Percentiles rank a stretch among this genome's conserved stretches.
These are phyloP conservation scores for Aureobasidium subglaciale DNA, from an alignment of 2,329 filamentous ascomycete genomes.

Conservation along the genomic window DNA sequence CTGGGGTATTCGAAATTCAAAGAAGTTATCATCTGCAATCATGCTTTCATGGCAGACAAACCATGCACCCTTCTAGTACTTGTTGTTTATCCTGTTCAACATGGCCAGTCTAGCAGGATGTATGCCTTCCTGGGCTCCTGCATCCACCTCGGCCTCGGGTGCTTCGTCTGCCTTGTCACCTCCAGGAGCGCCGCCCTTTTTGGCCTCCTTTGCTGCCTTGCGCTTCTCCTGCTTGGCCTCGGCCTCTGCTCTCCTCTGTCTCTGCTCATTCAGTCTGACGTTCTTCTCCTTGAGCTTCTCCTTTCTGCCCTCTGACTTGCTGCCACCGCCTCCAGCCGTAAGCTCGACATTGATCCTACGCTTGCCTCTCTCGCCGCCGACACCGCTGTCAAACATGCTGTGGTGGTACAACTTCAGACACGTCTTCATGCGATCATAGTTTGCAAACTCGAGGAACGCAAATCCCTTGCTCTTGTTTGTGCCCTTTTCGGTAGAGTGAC, in stretches of 20 bases:
- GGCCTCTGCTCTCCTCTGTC: constrained; percentile 46
- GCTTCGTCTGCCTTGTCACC: constrained; percentile 22
- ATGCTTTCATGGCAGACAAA: not conserved
- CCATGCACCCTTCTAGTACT: not conserved
- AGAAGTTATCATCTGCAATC: not conserved
- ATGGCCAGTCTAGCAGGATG: constrained; percentile 30
- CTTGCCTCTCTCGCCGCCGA: constrained; percentile 41
- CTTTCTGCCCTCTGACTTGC: constrained; percentile 65
- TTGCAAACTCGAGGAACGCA: constrained; percentile 83
- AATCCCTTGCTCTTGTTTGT: constrained; percentile 63
- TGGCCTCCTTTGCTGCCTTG: constrained; percentile 34
- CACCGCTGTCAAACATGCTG: constrained; percentile 57
- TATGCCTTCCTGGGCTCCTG: constrained; percentile 21
- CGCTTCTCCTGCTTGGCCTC: constrained; percentile 39
- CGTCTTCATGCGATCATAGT: constrained; percentile 84
- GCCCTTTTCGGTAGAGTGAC: constrained; percentile 64
- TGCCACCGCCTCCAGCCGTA: constrained; percentile 71
- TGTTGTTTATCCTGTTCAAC: constrained; percentile 13
- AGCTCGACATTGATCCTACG: constrained; percentile 89
- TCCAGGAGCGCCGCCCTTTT: constrained; percentile 19
- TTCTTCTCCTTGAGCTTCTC: constrained; percentile 83
- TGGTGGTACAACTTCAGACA: constrained; percentile 89
- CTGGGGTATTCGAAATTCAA: constrained; percentile 3
- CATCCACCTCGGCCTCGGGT: constrained; percentile 12
- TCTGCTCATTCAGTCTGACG: constrained; percentile 67